Base-by-base conservation (phyloP, 495 filamentous ascomycete genomes). In the Penicillium waksmanii region DNA sequence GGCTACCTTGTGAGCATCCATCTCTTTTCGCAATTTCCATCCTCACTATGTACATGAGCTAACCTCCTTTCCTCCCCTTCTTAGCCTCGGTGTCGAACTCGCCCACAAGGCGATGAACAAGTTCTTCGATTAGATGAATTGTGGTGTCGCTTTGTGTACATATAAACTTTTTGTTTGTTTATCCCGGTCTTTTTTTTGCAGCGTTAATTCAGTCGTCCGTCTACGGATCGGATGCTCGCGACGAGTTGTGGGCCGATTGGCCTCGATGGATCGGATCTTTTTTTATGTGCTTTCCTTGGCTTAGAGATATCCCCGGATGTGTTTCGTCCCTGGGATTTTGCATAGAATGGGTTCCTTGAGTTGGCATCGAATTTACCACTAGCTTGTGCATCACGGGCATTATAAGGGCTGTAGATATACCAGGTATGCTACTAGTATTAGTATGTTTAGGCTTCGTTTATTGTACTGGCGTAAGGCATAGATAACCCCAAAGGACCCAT, bases 21-120 rank as follows among this genome's bases (percentile, higher is more conserved):
- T 11, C 38, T 5, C 48, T 6, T 36, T 33, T 51, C 60, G 27
- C 27, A 6, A 31, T 31, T 6, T 31, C 27, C 6, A 8, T 31
- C 6, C 7, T 31, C 27, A 31, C 27, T 0, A 31, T 31, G 27
- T 31, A 31, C 8, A 9, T 31, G 27, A 66, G 73, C 53, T 31
- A 23, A 40, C 36, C 36, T 9, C 10, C 0, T 31, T 9, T 9
- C 8, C 27, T 31, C 27, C 27, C 19, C 42, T 17, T 80, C 27
- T 36, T 36, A 79, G 76, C 65, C 76, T 92, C 55, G 90, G 90
- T 25, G 90, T 94, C 2, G 90, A 94, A 76, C 70, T 93, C 62
- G 89, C 90, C 19, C 89, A 93, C 68, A 88, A 92, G 71, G 84
- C 85, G 56, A 91, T 93, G 89, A 87, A 86, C 67, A 90, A 83